Evolutionary conservation across 331 rosid species (phyloP).

Genomic region (Arachis monticola): DNA sequence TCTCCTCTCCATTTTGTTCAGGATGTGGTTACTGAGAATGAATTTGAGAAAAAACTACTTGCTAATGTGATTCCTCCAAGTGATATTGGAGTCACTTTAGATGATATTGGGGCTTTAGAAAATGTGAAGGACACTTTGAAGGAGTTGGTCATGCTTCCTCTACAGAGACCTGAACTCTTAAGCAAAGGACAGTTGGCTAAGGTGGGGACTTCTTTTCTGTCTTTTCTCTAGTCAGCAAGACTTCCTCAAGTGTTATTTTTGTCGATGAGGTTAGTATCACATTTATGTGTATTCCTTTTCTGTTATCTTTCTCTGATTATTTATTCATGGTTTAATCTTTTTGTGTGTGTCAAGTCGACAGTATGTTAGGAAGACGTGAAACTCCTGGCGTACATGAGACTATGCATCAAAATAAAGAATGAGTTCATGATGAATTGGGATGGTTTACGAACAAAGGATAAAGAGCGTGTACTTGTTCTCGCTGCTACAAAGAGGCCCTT

Average conservation of each 20-base stretch:
- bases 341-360: constrained; percentile 71
- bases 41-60: too few relatives aligned
- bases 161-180: constrained; percentile 92
- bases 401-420: constrained; percentile 94
- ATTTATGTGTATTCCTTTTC: neutral
- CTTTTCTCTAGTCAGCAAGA: constrained; percentile 95
- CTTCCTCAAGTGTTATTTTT: constrained; percentile 92
- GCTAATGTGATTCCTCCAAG: too few relatives aligned
- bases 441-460: constrained; percentile 95
- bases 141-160: neutral
- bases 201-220: constrained; percentile 55
- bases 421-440: constrained; percentile 99
- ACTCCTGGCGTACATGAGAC: constrained; percentile 90
- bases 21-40: too few relatives aligned
- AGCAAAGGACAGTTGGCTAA: constrained; percentile 89
- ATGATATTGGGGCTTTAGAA: too few relatives aligned
- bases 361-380: constrained; percentile 51
- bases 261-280: constrained; percentile 73
- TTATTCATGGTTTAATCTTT: neutral
- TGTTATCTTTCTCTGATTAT: constrained; percentile 5
- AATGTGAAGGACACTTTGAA: too few relatives aligned
- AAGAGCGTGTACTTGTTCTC: neutral
- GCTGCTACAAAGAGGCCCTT: too few relatives aligned
- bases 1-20: too few relatives aligned
- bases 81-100: too few relatives aligned